Base-by-base conservation (phyloP, 1,284 basidiomycete species). In the Puccinia hordei region DNA sequence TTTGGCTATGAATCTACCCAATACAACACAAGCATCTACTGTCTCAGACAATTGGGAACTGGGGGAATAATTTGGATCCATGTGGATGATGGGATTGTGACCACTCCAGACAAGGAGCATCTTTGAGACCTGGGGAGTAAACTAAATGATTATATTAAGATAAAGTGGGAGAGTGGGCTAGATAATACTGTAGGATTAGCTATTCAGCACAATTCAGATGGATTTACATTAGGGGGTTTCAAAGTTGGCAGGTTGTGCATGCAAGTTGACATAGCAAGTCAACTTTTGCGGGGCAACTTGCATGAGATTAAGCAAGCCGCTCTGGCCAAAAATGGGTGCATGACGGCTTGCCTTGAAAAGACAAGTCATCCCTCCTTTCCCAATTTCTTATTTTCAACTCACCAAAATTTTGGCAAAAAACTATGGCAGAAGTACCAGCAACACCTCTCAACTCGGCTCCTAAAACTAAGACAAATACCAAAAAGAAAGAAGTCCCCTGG, bases 21-120 rank as follows among this genome's bases (percentile, higher is more conserved):
- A 51, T 66, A 66, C 30, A 46, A 76, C 10, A 15, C 59, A 12
- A 65, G 61, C 1, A 2, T 77, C 5, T 77, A 77, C n/a, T 19
- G 33, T 24, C n/a, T 53, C 2, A 24, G 8, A 13, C 22, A 24
- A 12, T n/a, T n/a, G n/a, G 27, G n/a, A 1, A 41, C 13, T 27
- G 15, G 38, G 1, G 22, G 33, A 24, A 19, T 1, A 27, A 13
- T 69, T 19, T 66, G n/a, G 75, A 53, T 44, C 27, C 75, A 38
- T 19, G 63, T 41, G 10, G 44, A 41, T 19, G 30, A 49, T 53
- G 75, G 75, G 3, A 55, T 53, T 30, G 38, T 68, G 5, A 68
- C 53, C 8, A 49, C 6, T 6, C 38, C n/a, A 8, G 22, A 22
- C 22, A 30, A 17, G 15, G 55, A 49, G 22, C n/a, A 0, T 10